Percentiles rank a stretch among this genome's conserved stretches.
Evolutionary conservation across 2,329 filamentous ascomycete genomes (phyloP).

Genomic region (Fusarium nisikadoi): DNA sequence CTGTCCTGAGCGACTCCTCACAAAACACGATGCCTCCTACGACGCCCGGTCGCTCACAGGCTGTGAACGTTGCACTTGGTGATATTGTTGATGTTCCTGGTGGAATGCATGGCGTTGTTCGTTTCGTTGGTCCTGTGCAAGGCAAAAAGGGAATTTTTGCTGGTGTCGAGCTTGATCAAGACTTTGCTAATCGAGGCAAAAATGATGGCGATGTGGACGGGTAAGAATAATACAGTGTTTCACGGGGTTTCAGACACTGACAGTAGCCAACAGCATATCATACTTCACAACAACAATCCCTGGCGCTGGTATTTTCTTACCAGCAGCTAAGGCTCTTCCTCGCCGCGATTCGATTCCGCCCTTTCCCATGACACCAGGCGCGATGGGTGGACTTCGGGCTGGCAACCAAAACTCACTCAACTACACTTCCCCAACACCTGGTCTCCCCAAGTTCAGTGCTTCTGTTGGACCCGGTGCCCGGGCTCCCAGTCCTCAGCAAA

Average conservation of each 20-base stretch:
- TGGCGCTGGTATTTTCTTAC: conserved; percentile 93
- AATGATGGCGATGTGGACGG: conserved; percentile 97
- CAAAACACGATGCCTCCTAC: conserved; percentile 63
- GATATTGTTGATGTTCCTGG: conserved; percentile 92
- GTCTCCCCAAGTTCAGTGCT: conserved; percentile 84
- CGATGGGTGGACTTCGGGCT: conserved; percentile 66
- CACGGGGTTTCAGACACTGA: conserved; percentile 1
- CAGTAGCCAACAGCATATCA: conserved; percentile 58
- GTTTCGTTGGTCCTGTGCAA: conserved; percentile 86
- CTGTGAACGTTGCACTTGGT: conserved; percentile 73
- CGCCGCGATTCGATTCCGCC: conserved; percentile 71
- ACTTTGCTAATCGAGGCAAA: conserved; percentile 87
- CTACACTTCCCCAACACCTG: conserved; percentile 72
- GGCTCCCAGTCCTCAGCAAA: conserved; percentile 76
- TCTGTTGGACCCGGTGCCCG: conserved; percentile 79
- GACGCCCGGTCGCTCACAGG: conserved; percentile 63
- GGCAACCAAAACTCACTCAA: conserved; percentile 68
- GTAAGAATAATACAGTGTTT: conserved; percentile 60
- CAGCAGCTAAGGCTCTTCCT: conserved; percentile 80
- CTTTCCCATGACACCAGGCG: conserved; percentile 74
- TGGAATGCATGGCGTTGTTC: conserved; percentile 89
- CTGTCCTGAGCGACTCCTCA: conserved; percentile 54
- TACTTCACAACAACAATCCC: conserved; percentile 86
- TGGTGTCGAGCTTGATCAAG: conserved; percentile 85
- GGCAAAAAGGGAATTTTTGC: conserved; percentile 93